These are phyloP conservation scores for Physaria fendleri DNA, from an alignment of 345 rosid genomes.

Conservation along the genomic window DNA sequence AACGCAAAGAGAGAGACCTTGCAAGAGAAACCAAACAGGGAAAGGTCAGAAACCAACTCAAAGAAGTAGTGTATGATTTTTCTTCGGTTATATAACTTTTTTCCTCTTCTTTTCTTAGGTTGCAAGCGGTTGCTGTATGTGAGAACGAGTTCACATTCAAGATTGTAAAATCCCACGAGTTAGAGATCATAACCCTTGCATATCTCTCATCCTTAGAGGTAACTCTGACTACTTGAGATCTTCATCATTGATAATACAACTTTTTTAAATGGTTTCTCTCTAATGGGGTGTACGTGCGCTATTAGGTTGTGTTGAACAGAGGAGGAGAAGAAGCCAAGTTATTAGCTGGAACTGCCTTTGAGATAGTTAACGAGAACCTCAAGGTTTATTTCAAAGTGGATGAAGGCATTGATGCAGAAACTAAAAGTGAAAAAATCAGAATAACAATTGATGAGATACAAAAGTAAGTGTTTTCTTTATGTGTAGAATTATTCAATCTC, in stretches of 20 bases:
- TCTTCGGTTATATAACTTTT: too few species aligned
- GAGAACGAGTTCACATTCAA: conserved; percentile 38
- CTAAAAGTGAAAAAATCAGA: conserved; percentile 53
- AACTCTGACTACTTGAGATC: too few species aligned
- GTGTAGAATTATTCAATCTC: too few species aligned
- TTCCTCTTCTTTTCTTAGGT: too few species aligned
- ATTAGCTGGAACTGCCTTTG: conserved; percentile 47
- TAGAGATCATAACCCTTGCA: conserved; percentile 68
- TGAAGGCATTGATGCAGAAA: conserved; percentile 43
- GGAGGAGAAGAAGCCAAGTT: conserved; percentile 49
- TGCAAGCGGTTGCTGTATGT: conserved; percentile 69
- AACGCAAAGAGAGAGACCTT: conserved; percentile 52
- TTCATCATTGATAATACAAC: too few species aligned
- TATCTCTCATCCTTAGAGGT: conserved; percentile 52
- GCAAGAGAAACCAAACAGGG: conserved; percentile 46
- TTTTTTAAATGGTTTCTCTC: too few species aligned
- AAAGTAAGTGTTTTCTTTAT: too few species aligned
- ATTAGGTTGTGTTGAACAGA: conserved; percentile 48
- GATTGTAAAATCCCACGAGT: conserved; percentile 36
- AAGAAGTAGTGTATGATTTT: too few species aligned
- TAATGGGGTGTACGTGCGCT: too few species aligned
- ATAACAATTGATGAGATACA: conserved; percentile 44
- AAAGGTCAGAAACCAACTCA: too few species aligned
- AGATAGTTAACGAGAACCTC: conserved; percentile 64
- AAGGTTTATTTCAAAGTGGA: conserved; percentile 59